Percentiles rank a stretch among this genome's conserved stretches.
Conservation (phyloP, 1,284 basidiomycete genomes). For the Sphagnurus paluster region DNA sequence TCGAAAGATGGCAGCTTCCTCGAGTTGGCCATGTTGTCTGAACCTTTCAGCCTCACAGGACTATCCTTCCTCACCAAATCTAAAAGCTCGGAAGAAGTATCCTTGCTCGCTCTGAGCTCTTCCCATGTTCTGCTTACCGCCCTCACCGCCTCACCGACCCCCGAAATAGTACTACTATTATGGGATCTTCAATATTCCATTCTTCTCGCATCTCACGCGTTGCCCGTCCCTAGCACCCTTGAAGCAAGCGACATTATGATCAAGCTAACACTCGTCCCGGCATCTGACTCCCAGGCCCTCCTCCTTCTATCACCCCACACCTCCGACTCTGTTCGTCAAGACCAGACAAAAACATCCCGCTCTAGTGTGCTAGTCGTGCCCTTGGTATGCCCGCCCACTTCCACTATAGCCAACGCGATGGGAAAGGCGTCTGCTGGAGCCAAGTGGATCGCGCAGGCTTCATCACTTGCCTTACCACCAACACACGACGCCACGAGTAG, state of each 20-base stretch:
- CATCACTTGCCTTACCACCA: conserved; percentile 1
- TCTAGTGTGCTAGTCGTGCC: conserved; percentile 63
- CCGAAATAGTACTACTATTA: conserved; percentile 60
- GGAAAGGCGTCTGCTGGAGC: conserved; percentile 48
- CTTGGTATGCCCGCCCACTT: conserved; percentile 45
- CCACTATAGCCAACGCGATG: conserved; percentile 63
- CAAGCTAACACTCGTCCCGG: conserved; percentile 30
- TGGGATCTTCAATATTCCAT: conserved; percentile 77
- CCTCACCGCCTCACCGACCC: conserved; percentile 35
- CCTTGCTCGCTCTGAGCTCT: conserved; percentile 56
- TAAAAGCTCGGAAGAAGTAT: conserved; percentile 28
- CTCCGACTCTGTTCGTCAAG: conserved; percentile 20
- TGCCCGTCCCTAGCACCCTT: conserved; percentile 54
- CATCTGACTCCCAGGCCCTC: conserved; percentile 49
- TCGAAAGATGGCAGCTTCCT: conserved; percentile 26
- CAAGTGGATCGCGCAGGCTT: conserved; percentile 45
- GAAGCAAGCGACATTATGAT: conserved; percentile 36
- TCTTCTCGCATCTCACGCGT: conserved; percentile 53
- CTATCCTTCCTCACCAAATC: conserved; percentile 34
- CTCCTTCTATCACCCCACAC: conserved; percentile 50
- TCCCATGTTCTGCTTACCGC: conserved; percentile 65
- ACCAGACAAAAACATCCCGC: conserved; percentile 21
- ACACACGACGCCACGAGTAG: conserved; percentile 30
- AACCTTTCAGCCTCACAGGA: conserved; percentile 40
- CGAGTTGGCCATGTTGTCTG: conserved; percentile 28